Base-by-base conservation (phyloP, 2,329 filamentous ascomycete species). In the Arachnopeziza araneosa region DNA sequence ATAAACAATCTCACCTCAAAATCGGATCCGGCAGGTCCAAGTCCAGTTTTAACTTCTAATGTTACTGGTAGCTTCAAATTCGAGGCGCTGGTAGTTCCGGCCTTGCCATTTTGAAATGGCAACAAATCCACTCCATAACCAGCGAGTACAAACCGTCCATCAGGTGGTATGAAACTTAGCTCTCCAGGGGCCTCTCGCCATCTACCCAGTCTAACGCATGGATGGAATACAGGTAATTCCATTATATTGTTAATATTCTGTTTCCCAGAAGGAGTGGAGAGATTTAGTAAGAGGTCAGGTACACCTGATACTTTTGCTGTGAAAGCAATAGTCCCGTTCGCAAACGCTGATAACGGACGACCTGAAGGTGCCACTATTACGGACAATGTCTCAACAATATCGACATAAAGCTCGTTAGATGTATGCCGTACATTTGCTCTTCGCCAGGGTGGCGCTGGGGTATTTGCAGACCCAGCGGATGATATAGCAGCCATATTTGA, bases 361-460 rank as follows among this genome's bases (percentile, higher is more conserved):
- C 95, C 95, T 0, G 93, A 97, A 0, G 95, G 95, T 0, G 95
- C 92, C 50, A 98, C 82, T 0, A 89, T 96, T 50, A 97, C 91
- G 1, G 87, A 85, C 0, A 99, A 79, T 1, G 90, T 91, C 77
- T 99, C 95, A 63, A 99, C 86, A 14, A 99, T 86, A 73, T 99
- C 95, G 60, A 96, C 93, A 73, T 98, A 98, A 67, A 99, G 81
- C 75, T 99, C 95, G 75, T 98, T 99, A 58, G 90, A 96, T 3
- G 93, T 98, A 74, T 99, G 95, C 19, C 93, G 84, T 57, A 99
- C 95, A 70, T 96, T 96, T 49, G 91, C 86, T 62, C 92, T 83
- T 63, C 95, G 85, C 95, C 95, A 99, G 1, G 93, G 93, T 50
- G 98, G 69, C 8, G 84, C 80, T 0, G 83, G 79, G 0, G 78